Base-by-base conservation (phyloP, 495 filamentous ascomycete species). In the Xeromyces bisporus region DNA sequence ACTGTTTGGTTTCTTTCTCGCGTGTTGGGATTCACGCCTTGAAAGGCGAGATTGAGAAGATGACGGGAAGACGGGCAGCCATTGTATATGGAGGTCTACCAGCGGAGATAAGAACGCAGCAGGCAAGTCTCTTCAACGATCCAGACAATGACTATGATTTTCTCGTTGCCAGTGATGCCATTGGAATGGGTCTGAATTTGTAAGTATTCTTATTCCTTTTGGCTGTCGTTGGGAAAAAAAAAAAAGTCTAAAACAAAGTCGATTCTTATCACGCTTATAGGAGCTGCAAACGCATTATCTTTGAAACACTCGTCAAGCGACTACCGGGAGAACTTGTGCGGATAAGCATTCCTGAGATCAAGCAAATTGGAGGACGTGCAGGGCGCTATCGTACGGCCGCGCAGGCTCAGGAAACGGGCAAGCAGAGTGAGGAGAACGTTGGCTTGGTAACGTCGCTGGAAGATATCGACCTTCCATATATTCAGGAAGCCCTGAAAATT, bases 161-260 rank as follows among this genome's bases (percentile, higher is more conserved):
- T 38, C 62, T 99, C 3, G 82, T 87, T 15, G 89, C 89, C 10
- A 93, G 84, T 41, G 89, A 99, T 50, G 89, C 89, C 14, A 83
- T 99, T 39, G 89, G 89, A 14, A 99, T 99, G 89, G 89, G 89
- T 1, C 56, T 99, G 18, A 99, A 99, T 51, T 47, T 99, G 58
- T 79, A 47, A 59, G 62, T 60, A 16, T 33, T 17, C 6, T 16
- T 10, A 13, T 28, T 26, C 37, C 14, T n/a, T n/a, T n/a, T n/a
- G n/a, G n/a, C n/a, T n/a, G n/a, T n/a, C n/a, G n/a, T n/a, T n/a
- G n/a, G n/a, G n/a, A n/a, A n/a, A n/a, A n/a, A n/a, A n/a, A n/a
- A n/a, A n/a, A n/a, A n/a, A n/a, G n/a, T n/a, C 20, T 23, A 12
- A 15, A 15, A 17, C 8, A 7, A 11, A 17, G 9, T 15, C 10